A percentile compares a stretch with the other conserved stretches of the same genome.
Evolutionary conservation across 345 rosid species (phyloP).

Genomic region (Lenwebbia sp.): DNA sequence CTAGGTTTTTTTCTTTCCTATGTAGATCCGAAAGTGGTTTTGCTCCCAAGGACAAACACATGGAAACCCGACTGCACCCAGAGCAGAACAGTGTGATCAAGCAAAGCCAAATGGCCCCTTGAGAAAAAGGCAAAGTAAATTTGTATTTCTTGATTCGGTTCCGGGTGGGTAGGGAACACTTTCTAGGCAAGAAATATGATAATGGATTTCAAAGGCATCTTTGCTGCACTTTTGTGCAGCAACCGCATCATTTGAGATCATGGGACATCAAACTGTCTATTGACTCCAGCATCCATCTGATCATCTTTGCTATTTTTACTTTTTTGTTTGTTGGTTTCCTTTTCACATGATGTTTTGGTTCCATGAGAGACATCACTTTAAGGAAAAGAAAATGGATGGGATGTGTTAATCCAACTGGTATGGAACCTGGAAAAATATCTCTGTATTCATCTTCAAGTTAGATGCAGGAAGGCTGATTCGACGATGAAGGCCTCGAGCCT

Average conservation of each 20-base stretch:
- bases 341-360: neutral
- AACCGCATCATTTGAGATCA: slow-evolving; percentile 9
- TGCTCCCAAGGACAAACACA: neutral
- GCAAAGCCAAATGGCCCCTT: neutral
- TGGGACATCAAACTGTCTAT: neutral
- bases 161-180: slow-evolving; percentile 17
- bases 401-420: neutral
- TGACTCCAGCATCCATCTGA: neutral
- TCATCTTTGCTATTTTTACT: neutral
- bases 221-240: slow-evolving; percentile 6
- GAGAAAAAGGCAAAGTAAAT: neutral
- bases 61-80: neutral
- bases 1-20: neutral
- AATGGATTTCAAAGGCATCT: slow-evolving; percentile 2
- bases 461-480: neutral
- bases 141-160: neutral
- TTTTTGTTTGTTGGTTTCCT: neutral
- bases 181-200: neutral
- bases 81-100: neutral
- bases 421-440: neutral
- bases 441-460: neutral
- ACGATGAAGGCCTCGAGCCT: neutral
- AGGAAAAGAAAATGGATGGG: neutral
- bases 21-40: neutral
- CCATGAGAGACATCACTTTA: neutral